Evolutionary conservation across 805 yeast species (phyloP), one percentile per base, ranked within the genome.

Genomic region (Candida ponderosae): DNA sequence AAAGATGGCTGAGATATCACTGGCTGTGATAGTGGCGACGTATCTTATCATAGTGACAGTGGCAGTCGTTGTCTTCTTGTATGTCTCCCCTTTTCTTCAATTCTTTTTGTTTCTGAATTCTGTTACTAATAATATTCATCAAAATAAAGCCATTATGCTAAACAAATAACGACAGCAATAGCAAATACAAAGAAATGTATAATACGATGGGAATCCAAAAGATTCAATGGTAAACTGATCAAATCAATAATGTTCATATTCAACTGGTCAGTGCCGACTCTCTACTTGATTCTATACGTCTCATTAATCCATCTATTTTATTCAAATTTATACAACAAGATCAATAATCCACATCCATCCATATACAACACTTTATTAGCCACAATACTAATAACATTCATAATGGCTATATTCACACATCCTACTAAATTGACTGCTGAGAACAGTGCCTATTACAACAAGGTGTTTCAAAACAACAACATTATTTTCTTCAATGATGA

Each of bases 251-350:
- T 13, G 1, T 34, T 36, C 19, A 5, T 43, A 9, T 6, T 34
- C 2, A 11, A 36, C 14, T 52, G 55, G 55, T 4, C 39, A 1
- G 48, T 50, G 7, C 56, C 56, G 3, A 20, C 36, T 6, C 19
- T 53, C 1, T 53, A 53, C 33, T 1, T 37, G 3, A n/a, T 31
- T 1, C 26, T 53, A 8, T 43, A 43, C 28, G 4, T 20, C 9
- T 39, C 41, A 11, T 26, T 53, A 32, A 38, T 43, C 1, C 10
- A 21, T 9, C 27, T 41, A 10, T 53, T 53, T 40, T 51, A 44
- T 33, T 7, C 13, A 5, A 18, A 37, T 5, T 29, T 43, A 4
- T 39, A 42, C 29, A 37, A 26, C 1, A 45, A 44, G 26, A 28
- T 53, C 3, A 24, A 11, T 1, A n/a, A 37, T 10, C 57, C 57